Evolutionary conservation across 768 basidiomycete species (phyloP).

Genomic region (Aureoboletus auriporus): DNA sequence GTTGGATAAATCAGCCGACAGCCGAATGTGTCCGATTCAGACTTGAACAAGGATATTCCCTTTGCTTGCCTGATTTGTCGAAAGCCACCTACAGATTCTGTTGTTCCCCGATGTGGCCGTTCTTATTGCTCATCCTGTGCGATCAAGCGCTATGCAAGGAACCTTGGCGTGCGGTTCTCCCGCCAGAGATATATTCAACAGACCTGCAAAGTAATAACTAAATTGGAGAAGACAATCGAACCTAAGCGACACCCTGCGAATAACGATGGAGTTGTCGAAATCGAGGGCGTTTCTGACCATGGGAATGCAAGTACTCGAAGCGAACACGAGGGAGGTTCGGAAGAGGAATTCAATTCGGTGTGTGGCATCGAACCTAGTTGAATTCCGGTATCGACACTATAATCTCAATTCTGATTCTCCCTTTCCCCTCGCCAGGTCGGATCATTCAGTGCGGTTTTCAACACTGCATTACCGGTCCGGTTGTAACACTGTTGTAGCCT

Average conservation of each 20-base stretch:
- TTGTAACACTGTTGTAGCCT: neutral
- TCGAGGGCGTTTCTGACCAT: constrained; percentile 51
- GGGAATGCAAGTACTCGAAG: constrained; percentile 25
- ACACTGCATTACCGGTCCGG: constrained; percentile 5
- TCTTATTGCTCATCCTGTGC: constrained; percentile 96
- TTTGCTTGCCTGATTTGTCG: constrained; percentile 99
- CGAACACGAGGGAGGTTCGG: constrained; percentile 25
- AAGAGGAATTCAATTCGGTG: constrained; percentile 22
- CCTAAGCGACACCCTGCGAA: constrained; percentile 42
- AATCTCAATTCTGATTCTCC: constrained; percentile 17
- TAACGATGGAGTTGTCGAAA: constrained; percentile 44
- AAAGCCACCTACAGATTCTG: constrained; percentile 89
- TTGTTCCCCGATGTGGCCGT: constrained; percentile 95
- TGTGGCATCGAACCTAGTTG: constrained; percentile 31
- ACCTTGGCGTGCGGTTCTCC: constrained; percentile 90
- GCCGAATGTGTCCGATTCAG: constrained; percentile 59
- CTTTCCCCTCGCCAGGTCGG: constrained; percentile 18
- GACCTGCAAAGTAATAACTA: constrained; percentile 91
- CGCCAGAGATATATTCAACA: constrained; percentile 95
- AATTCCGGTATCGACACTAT: constrained; percentile 24
- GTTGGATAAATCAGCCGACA: constrained; percentile 87
- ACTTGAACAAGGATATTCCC: constrained; percentile 85
- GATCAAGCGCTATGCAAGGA: constrained; percentile 90
- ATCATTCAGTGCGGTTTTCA: constrained; percentile 10
- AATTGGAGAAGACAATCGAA: constrained; percentile 71